A percentile compares a stretch with the other conserved stretches of the same genome.
These are phyloP conservation scores for Fusarium sp. DNA, from an alignment of 2,329 filamentous ascomycete genomes.

Conservation along the genomic window DNA sequence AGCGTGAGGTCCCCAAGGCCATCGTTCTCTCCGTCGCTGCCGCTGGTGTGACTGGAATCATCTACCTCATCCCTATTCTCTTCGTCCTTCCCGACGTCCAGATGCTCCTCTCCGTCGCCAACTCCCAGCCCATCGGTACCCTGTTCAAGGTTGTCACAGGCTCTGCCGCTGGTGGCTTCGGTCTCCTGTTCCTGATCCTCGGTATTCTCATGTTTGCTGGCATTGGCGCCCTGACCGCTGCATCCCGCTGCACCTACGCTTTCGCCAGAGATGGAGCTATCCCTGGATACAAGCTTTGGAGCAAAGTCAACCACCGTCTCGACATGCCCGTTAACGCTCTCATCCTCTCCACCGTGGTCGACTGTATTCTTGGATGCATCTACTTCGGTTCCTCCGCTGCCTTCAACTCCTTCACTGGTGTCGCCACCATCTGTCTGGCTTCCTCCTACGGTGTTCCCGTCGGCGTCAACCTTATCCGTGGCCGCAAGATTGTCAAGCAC, in stretches of 20 bases:
- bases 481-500: slow-evolving; percentile 72
- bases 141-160: slow-evolving; percentile 82
- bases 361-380: slow-evolving; percentile 79
- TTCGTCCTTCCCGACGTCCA: slow-evolving; percentile 79
- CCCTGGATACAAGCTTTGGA: slow-evolving; percentile 75
- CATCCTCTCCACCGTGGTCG: slow-evolving; percentile 73
- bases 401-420: slow-evolving; percentile 83
- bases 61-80: slow-evolving; percentile 77
- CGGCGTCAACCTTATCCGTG: slow-evolving; percentile 74
- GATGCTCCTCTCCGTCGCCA: slow-evolving; percentile 71
- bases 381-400: slow-evolving; percentile 82
- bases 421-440: slow-evolving; percentile 81
- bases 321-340: slow-evolving; percentile 78
- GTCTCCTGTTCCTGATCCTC: slow-evolving; percentile 78
- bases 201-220: slow-evolving; percentile 83
- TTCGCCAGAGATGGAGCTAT: slow-evolving; percentile 82
- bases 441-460: slow-evolving; percentile 82
- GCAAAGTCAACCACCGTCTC: slow-evolving; percentile 70
- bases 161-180: slow-evolving; percentile 78
- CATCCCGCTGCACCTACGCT: slow-evolving; percentile 79
- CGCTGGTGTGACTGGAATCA: slow-evolving; percentile 70
- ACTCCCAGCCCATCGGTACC: slow-evolving; percentile 79
- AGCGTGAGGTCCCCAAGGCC: slow-evolving; percentile 72
- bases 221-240: slow-evolving; percentile 78
- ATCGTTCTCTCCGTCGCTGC: slow-evolving; percentile 75